phyloP scores from a whole-genome alignment of 768 basidiomycete species.

The Boletus vermiculosoides region DNA sequence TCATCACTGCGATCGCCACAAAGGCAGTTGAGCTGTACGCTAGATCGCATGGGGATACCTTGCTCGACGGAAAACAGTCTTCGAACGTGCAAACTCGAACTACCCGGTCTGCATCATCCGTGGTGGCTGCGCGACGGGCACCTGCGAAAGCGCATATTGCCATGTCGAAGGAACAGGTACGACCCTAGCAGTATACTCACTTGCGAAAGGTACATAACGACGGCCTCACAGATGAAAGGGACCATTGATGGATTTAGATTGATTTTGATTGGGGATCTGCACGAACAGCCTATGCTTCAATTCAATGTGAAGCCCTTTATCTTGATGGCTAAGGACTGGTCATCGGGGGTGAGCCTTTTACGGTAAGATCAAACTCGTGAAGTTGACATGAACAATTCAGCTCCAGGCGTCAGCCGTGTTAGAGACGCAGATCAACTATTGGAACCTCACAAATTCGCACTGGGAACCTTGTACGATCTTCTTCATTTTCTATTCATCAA shows the following conservation, averaged over 20 bases:
- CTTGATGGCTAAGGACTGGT: slow-evolving; percentile 88
- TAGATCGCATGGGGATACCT: slow-evolving; percentile 34
- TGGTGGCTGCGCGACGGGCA: slow-evolving; percentile 11
- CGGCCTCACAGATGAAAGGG: slow-evolving; percentile 62
- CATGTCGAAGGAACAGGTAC: slow-evolving; percentile 82
- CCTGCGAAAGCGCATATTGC: slow-evolving; percentile 44
- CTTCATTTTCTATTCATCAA: not conserved
- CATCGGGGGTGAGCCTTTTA: slow-evolving; percentile 63
- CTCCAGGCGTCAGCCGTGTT: slow-evolving; percentile 81
- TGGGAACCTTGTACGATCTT: slow-evolving; percentile 83
- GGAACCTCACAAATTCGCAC: slow-evolving; percentile 96
- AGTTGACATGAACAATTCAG: slow-evolving; percentile 39
- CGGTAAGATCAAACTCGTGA: not conserved
- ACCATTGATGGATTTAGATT: slow-evolving; percentile 90
- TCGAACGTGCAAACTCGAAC: slow-evolving; percentile 6
- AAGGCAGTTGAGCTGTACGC: slow-evolving; percentile 81
- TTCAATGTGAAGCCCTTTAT: slow-evolving; percentile 83
- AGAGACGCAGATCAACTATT: slow-evolving; percentile 85
- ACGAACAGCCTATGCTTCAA: slow-evolving; percentile 94
- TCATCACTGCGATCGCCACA: slow-evolving; percentile 84
- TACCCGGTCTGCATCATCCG: slow-evolving; percentile 4
- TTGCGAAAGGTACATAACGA: slow-evolving; percentile 1
- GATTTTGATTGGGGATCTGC: slow-evolving; percentile 89
- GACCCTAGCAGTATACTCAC: slow-evolving; percentile 9
- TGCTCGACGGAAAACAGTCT: slow-evolving; percentile 3